Percentiles rank a stretch among this genome's conserved stretches.
These are phyloP conservation scores for Anisogramma anomala DNA, from an alignment of 2,329 filamentous ascomycete species.

Conservation along the genomic window DNA sequence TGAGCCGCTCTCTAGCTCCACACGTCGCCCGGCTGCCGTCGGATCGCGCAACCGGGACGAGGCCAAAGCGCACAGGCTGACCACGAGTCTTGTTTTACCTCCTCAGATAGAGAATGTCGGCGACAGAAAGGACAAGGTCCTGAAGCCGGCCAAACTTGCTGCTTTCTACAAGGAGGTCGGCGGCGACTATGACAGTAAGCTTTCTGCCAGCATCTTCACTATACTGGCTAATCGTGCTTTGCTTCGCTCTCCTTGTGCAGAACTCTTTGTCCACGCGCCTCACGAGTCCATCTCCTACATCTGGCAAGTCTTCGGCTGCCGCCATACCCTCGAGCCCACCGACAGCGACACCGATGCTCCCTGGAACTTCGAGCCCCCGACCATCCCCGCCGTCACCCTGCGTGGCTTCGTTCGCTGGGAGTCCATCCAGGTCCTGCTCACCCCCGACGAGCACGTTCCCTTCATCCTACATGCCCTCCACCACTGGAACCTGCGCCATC, in stretches of 20 bases:
- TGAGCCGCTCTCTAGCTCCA: conserved; percentile 30
- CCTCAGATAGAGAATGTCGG: conserved; percentile 46
- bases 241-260: conserved; percentile 24
- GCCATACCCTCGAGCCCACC: conserved; percentile 71
- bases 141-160: conserved; percentile 61
- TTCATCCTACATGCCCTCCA: conserved; percentile 72
- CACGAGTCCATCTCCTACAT: conserved; percentile 74
- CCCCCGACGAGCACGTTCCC: conserved; percentile 75
- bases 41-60: neutral
- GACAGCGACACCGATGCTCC: conserved; percentile 55
- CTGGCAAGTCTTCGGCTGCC: conserved; percentile 82
- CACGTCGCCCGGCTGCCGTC: neutral
- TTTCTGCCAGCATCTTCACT: neutral
- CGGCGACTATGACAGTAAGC: conserved; percentile 57
- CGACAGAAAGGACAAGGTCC: conserved; percentile 38
- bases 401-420: conserved; percentile 90
- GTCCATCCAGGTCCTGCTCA: conserved; percentile 77
- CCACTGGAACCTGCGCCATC: conserved; percentile 65
- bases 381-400: conserved; percentile 69
- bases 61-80: conserved; percentile 5
- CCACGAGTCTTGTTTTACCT: conserved; percentile 11
- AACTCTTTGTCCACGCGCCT: conserved; percentile 67
- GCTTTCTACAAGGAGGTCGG: conserved; percentile 65
- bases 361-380: conserved; percentile 33
- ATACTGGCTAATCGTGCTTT: conserved; percentile 5